phyloP scores from a whole-genome alignment of 768 basidiomycete species.

The Rhodotorula paludigena region DNA sequence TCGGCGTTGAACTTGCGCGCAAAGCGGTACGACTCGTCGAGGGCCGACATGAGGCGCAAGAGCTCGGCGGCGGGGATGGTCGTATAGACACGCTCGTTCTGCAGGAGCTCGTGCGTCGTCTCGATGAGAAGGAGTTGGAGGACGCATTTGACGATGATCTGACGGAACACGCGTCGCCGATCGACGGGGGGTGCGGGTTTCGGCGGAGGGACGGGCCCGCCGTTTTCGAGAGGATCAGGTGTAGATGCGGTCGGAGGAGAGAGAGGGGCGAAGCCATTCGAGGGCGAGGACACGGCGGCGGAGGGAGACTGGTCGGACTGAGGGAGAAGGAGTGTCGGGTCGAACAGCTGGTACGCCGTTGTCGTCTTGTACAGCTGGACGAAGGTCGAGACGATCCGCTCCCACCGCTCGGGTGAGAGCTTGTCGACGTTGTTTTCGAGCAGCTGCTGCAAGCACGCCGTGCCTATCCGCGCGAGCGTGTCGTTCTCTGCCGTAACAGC shows the following conservation, averaged over 20 bases:
- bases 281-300: conserved; percentile 32
- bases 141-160: conserved; percentile 99
- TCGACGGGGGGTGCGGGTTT: conserved; percentile 29
- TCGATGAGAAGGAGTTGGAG: conserved; percentile 93
- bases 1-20: conserved; percentile 97
- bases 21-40: conserved; percentile 97
- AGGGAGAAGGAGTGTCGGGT: conserved; percentile 67
- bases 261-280: conserved; percentile 57
- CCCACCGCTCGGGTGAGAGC: conserved; percentile 79
- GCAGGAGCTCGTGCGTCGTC: conserved; percentile 89
- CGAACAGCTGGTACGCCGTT: conserved; percentile 93
- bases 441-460: conserved; percentile 92
- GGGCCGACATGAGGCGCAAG: conserved; percentile 84
- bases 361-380: conserved; percentile 96
- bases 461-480: conserved; percentile 92
- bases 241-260: too few relatives aligned
- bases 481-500: conserved; percentile 72
- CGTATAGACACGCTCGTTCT: conserved; percentile 82
- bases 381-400: conserved; percentile 83
- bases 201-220: conserved; percentile 8
- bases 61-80: conserved; percentile 93
- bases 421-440: conserved; percentile 87
- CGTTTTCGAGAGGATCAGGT: conserved; percentile 23
- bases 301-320: conserved; percentile 63
- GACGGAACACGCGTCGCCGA: conserved; percentile 65